Evolutionary conservation across 169 alveolate species (phyloP), one percentile per base, ranked within the genome.

Genomic region (Plasmodium malariae): DNA sequence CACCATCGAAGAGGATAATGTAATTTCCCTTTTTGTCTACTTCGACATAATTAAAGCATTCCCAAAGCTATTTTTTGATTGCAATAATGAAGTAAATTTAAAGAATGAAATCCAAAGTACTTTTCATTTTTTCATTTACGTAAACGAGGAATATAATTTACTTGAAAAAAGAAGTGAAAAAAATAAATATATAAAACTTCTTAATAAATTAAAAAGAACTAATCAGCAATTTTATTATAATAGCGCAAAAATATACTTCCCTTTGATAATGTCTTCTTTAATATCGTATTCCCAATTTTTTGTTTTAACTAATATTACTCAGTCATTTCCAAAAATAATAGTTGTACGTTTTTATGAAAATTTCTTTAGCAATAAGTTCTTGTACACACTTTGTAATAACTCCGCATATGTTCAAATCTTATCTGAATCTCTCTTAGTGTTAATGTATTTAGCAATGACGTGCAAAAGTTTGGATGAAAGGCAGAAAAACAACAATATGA

Each of bases 211-310:
- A 2, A 69, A 57, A 45, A 28, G 14, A 40, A 55, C 3, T 24
- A 24, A 48, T 14, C 49, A 14, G 32, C 9, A 34, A 0, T 70
- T 57, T 51, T 86, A 86, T 63, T 60, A 86, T 57, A 86, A 49
- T 62, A 54, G 74, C 7, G 80, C 92, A 1, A 86, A 86, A 65
- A 40, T 86, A 32, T 86, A 86, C 26, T 86, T 86, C 28, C 92
- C 92, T 26, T 12, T 86, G 6, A 49, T 86, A 5, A 70, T 70
- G 4, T 68, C 92, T 1, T 51, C 92, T 1, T 72, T 86, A 59
- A 86, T 69, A 54, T 86, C 91, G 2, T 72, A 83, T 67, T 83
- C 59, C 2, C 14, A 69, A 14, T 57, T 45, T 69, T 86, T 51
- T 32, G 7, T 80, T 34, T 14, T 69, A 32, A 34, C 24, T 1